Conservation (phyloP, 2,329 filamentous ascomycete species). For the Juglanconis juglandina region DNA sequence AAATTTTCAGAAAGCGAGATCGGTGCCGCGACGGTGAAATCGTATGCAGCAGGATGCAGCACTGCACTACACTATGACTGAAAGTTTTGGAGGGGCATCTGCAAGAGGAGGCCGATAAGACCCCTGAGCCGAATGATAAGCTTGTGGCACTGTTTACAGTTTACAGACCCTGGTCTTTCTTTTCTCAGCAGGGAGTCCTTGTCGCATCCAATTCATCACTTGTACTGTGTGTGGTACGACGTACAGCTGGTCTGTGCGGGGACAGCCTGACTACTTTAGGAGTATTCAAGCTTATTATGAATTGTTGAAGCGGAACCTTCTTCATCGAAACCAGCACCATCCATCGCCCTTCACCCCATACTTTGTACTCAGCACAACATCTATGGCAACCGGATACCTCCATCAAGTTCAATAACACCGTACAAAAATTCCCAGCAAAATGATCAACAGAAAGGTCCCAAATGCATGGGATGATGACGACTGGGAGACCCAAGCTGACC, state of each 20-base stretch:
- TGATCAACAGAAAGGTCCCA: constrained; percentile 52
- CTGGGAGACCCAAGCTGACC: constrained; percentile 78
- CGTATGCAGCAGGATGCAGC: neutral
- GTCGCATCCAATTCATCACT: neutral
- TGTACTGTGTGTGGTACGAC: neutral
- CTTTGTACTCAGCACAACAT: neutral
- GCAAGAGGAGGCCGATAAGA: neutral
- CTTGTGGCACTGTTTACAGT: neutral
- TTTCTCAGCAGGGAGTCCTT: neutral
- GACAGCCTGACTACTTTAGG: neutral
- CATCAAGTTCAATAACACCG: neutral
- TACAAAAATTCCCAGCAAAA: constrained; percentile 28
- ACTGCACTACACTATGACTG: neutral
- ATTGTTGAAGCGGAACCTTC: too few relatives aligned
- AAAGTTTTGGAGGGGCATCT: neutral
- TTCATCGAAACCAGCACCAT: too few relatives aligned
- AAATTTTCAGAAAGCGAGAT: constrained; percentile 17
- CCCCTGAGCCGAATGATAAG: constrained; percentile 8
- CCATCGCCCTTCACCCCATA: too few relatives aligned
- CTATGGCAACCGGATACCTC: neutral
- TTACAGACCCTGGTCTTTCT: neutral
- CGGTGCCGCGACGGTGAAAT: constrained; percentile 9
- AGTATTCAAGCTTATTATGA: neutral
- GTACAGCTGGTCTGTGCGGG: neutral
- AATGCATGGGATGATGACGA: constrained; percentile 83